Evolutionary conservation across 2,329 filamentous ascomycete species (phyloP).

Genomic region (Penicillium sp.): DNA sequence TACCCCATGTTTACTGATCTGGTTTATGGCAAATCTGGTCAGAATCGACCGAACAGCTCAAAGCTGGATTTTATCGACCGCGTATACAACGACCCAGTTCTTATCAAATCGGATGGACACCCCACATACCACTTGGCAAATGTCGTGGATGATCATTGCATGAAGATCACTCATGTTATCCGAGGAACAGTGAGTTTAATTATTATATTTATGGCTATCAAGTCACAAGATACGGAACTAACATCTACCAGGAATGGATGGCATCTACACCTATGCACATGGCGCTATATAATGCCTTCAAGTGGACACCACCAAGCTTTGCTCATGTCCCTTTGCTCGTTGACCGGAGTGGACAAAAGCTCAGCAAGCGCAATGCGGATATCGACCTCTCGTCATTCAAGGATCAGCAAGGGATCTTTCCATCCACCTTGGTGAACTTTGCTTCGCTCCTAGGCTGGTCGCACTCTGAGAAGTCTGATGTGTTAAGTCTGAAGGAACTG

Average conservation of each 20-base stretch:
- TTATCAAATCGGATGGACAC: slow-evolving; percentile 86
- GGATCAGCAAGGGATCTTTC: slow-evolving; percentile 58
- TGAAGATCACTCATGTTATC: slow-evolving; percentile 95
- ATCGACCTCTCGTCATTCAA: slow-evolving; percentile 61
- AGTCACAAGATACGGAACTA: not conserved
- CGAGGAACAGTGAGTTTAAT: slow-evolving; percentile 66
- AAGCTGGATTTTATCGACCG: slow-evolving; percentile 48
- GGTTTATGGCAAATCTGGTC: slow-evolving; percentile 66
- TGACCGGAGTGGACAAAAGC: slow-evolving; percentile 67
- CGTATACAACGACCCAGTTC: slow-evolving; percentile 76
- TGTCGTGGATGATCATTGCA: slow-evolving; percentile 91
- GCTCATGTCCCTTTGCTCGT: slow-evolving; percentile 77
- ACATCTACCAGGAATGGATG: slow-evolving; percentile 74
- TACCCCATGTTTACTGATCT: slow-evolving; percentile 71
- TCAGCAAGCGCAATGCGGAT: slow-evolving; percentile 81
- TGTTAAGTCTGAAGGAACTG: slow-evolving; percentile 70
- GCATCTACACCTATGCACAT: slow-evolving; percentile 82
- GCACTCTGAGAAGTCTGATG: slow-evolving; percentile 64
- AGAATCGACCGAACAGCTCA: slow-evolving; percentile 52
- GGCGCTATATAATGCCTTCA: slow-evolving; percentile 72
- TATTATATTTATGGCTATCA: not conserved
- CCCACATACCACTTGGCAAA: slow-evolving; percentile 98
- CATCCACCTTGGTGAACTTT: slow-evolving; percentile 73
- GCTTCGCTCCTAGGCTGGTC: slow-evolving; percentile 83
- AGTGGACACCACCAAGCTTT: slow-evolving; percentile 71